Evolutionary conservation across 345 rosid genomes (phyloP), one percentile per base, ranked within the genome.

Genomic region (Rhodomyrtus tomentosa): DNA sequence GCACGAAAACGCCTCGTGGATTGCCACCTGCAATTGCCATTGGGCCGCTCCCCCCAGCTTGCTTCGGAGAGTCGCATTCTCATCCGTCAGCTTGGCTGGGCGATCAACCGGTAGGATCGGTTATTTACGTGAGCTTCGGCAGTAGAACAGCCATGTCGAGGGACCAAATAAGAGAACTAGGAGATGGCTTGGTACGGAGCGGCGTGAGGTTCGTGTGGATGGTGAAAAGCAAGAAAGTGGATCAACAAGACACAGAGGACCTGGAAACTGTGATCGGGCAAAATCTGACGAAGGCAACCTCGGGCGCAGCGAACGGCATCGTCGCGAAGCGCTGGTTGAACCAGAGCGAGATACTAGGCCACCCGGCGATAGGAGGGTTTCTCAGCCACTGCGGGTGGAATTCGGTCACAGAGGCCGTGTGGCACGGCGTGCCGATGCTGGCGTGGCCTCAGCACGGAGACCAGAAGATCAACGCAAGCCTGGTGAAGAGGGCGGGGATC

Each of bases 401-500:
- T 53, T 91, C 92, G 4, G 89, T 87, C 85, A 51, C 82, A n/a
- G 94, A 92, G 87, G 92, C 91, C 16, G 88, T 87, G 12, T 68
- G 87, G 87, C 82, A 62, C 29, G 93, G 93, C 13, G 88, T 90
- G 29, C 87, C 84, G 1, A 15, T 92, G 84, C 87, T 92, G 58
- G 92, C 88, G 2, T 91, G 93, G 92, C 92, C 93, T 1, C 86
- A 82, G 21, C 48, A 55, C 29, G 93, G 93, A 24, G 93, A 92
- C 59, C 90, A 91, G 83, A 89, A 84, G 84, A 51, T 88, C 51
- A 91, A 89, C 80, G 89, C 91, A 1, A 89, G 89, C 49, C 81
- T 85, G 22, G 82, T 89, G 81, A 87, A 84, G 68, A 76, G 42
- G 52, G 50, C 82, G 22, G 90, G 90, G 80, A 59, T 84, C 50